Evolutionary conservation across 345 rosid species (phyloP).

Genomic region (Pistacia integerrima): DNA sequence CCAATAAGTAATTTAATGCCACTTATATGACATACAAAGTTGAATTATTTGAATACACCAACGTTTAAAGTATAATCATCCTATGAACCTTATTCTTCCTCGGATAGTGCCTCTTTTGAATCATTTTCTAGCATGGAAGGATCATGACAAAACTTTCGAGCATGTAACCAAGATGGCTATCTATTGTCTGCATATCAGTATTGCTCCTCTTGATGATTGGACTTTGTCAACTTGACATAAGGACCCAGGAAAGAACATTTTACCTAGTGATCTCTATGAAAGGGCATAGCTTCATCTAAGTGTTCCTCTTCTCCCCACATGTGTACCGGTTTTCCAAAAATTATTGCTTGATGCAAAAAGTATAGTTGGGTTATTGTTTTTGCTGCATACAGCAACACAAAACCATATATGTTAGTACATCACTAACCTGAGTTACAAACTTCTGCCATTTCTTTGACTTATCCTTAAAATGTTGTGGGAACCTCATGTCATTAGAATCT

Average conservation of each 20-base stretch:
- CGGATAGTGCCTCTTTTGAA: neutral
- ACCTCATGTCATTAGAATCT: slow-evolving; percentile 34
- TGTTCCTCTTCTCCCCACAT: neutral
- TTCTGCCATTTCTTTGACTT: slow-evolving; percentile 90
- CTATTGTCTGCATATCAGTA: neutral
- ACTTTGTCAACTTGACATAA: neutral
- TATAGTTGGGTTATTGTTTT: neutral
- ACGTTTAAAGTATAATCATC: neutral
- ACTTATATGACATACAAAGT: neutral
- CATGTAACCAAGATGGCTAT: neutral
- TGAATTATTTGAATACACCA: neutral
- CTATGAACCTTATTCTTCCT: neutral
- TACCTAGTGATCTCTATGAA: neutral
- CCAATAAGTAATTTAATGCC: too few species aligned
- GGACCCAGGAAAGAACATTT: neutral
- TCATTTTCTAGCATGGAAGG: neutral
- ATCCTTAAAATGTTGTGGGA: slow-evolving; percentile 66
- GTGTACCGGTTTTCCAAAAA: neutral
- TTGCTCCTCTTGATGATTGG: neutral
- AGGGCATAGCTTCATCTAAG: neutral
- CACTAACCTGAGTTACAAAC: slow-evolving; percentile 79
- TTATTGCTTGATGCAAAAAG: neutral
- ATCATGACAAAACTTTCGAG: neutral
- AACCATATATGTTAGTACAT: neutral
- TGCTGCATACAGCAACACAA: too few species aligned